Evolutionary conservation across 2,329 filamentous ascomycete genomes (phyloP), one percentile per base, ranked within the genome.

Genomic region (Arthroderma sp.): DNA sequence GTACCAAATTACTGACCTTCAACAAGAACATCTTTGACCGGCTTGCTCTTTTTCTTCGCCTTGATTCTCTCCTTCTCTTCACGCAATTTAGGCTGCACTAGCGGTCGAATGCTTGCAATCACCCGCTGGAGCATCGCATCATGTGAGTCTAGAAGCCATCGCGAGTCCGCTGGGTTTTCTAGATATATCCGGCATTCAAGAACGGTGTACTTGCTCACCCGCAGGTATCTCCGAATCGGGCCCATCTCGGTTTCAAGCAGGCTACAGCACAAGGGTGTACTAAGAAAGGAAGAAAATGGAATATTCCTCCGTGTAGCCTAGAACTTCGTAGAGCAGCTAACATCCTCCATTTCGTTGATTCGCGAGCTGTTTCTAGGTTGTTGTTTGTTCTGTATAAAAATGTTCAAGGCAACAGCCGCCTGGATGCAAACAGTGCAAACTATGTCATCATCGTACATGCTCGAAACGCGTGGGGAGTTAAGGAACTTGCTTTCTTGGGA

Each of bases 101-200:
- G 77, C 0, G 90, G 91, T 8, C 87, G 86, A 56, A 97, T 84
- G 60, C 85, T 86, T 68, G 88, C 82, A 59, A 98, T 90, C 64
- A 97, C 84, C 62, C 85, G 86, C 39, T 86, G 84, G 13, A 98
- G 80, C 15, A 91, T 81, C 2, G 87, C 83, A 64, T 90, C 78
- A 62, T 84, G 82, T 37, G 86, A 79, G 65, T 95, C 80, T 17
- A 98, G 81, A 84, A 94, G 96, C 67, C 85, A 84, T 63, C 88
- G 82, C 23, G 83, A 82, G 60, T 95, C 82, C 11, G 86, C 82
- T 0, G 93, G 93, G 65, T 91, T 91, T 63, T 97, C 91, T 51
- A 96, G 83, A 72, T 97, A 97, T 64, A 98, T 93, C 63, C 91
- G 90, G 62, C 88, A 90, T 78, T 98, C 93, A n/a, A 98, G 80